A percentile compares a stretch with the other conserved stretches of the same genome.
phyloP scores from a whole-genome alignment of 345 rosid species.

The Gossypium thurberi region DNA sequence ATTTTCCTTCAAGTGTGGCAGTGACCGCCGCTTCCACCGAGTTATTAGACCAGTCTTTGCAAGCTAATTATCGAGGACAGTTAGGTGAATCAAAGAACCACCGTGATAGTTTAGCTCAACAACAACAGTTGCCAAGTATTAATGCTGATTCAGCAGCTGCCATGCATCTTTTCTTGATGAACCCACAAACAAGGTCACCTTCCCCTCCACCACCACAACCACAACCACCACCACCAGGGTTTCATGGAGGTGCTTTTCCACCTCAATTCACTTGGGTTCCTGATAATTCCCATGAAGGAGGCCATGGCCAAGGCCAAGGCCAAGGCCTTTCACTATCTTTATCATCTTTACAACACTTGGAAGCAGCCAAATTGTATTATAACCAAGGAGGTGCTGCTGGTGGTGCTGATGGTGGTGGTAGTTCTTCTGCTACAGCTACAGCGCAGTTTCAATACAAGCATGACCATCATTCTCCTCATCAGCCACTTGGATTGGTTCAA shows the following conservation, averaged over 20 bases:
- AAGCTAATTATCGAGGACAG: conserved; percentile 24
- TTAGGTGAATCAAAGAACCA: conserved; percentile 33
- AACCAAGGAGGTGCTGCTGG: conserved; percentile 26
- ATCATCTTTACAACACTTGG: conserved; percentile 71
- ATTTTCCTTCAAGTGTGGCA: conserved; percentile 45
- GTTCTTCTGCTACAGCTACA: conserved; percentile 27
- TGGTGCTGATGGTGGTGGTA: conserved; percentile 12
- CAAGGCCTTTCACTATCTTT: conserved; percentile 88
- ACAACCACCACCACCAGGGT: conserved; percentile 49
- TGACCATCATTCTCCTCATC: conserved; percentile 11
- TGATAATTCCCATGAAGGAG: conserved; percentile 34
- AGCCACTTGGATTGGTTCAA: conserved; percentile 28
- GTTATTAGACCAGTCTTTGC: conserved; percentile 26
- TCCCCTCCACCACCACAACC: conserved; percentile 50
- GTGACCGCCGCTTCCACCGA: conserved; percentile 22
- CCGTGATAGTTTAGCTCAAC: conserved; percentile 27
- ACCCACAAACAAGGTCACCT: conserved; percentile 72
- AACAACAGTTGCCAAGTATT: conserved; percentile 53
- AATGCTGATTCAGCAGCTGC: conserved; percentile 72
- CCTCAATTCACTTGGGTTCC: conserved; percentile 64
- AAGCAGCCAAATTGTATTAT: conserved; percentile 63
- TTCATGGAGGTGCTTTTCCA: conserved; percentile 25
- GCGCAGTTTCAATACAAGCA: conserved; percentile 42
- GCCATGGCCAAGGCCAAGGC: background rate
- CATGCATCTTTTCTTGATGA: conserved; percentile 91